These are phyloP conservation scores for Penicillium sp. DNA, from an alignment of 2,329 filamentous ascomycete species.

Conservation along the genomic window DNA sequence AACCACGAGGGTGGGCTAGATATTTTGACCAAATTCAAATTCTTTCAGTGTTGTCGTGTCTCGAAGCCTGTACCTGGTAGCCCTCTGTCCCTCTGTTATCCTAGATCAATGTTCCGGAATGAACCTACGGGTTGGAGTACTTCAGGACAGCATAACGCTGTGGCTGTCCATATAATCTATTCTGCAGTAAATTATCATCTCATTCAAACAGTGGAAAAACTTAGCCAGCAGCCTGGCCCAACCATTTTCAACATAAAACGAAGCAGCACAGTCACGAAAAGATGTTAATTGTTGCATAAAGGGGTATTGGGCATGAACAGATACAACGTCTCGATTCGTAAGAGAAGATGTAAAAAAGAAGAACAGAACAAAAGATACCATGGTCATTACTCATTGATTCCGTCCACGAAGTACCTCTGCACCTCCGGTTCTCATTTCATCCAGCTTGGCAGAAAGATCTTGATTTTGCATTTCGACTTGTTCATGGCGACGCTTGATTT, in stretches of 20 bases:
- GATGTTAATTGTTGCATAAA: background rate
- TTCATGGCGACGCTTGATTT: conserved; percentile 56
- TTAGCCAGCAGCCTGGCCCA: background rate
- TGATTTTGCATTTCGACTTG: conserved; percentile 51
- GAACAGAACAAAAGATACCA: background rate
- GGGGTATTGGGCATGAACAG: conserved; percentile 17
- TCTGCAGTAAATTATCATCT: background rate
- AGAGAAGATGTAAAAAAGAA: background rate
- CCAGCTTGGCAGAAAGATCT: conserved; percentile 52
- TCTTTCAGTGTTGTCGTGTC: background rate
- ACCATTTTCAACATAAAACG: background rate
- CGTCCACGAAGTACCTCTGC: conserved; percentile 52
- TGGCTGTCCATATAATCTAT: background rate
- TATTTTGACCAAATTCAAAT: background rate
- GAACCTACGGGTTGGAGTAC: background rate
- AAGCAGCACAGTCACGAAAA: background rate
- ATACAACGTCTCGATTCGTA: background rate
- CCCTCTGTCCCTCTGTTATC: too few relatives aligned
- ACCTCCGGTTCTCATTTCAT: conserved; percentile 57
- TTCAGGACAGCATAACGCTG: background rate
- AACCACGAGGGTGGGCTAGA: background rate
- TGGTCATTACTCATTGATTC: conserved; percentile 21
- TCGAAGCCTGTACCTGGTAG: too few relatives aligned
- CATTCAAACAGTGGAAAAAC: background rate
- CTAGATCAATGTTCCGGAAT: too few relatives aligned